A percentile compares a stretch with the other conserved stretches of the same genome.
phyloP scores from a whole-genome alignment of 441 rosid species.

The Corymbia calophylla region DNA sequence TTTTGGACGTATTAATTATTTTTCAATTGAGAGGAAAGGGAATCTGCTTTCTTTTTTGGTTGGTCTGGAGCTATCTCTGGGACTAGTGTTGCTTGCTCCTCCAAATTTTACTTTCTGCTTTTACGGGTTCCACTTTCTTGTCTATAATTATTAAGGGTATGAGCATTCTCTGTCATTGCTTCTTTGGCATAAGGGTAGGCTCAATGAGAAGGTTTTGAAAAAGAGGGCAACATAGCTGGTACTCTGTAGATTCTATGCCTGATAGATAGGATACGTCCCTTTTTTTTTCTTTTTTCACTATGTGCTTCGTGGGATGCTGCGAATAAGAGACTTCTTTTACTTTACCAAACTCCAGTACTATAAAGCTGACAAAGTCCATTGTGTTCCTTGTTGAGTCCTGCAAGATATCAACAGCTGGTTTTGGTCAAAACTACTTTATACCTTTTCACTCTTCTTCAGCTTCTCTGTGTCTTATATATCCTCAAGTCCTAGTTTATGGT shows the following conservation, averaged over 20 bases:
- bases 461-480: not conserved
- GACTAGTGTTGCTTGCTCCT: constrained; percentile 36
- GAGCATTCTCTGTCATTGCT: constrained; percentile 22
- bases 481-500: not conserved
- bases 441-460: constrained; percentile 6
- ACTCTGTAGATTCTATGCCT: constrained; percentile 64
- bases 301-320: constrained; percentile 31
- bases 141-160: constrained; percentile 18
- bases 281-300: constrained; percentile 20
- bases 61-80: constrained; percentile 56
- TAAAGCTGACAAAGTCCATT: constrained; percentile 56
- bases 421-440: constrained; percentile 41
- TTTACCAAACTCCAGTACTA: constrained; percentile 24
- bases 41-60: constrained; percentile 57
- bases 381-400: constrained; percentile 54
- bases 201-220: constrained; percentile 37
- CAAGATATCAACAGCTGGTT: constrained; percentile 54
- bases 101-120: constrained; percentile 63
- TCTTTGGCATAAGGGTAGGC: constrained; percentile 27
- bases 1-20: constrained; percentile 24
- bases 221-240: constrained; percentile 29
- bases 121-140: constrained; percentile 83
- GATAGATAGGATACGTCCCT: constrained; percentile 33
- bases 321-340: constrained; percentile 26
- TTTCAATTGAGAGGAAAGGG: constrained; percentile 21